Percentiles rank a stretch among this genome's conserved stretches.
phyloP scores from a whole-genome alignment of 495 filamentous ascomycete species.

The Pyronema omphalodes region DNA sequence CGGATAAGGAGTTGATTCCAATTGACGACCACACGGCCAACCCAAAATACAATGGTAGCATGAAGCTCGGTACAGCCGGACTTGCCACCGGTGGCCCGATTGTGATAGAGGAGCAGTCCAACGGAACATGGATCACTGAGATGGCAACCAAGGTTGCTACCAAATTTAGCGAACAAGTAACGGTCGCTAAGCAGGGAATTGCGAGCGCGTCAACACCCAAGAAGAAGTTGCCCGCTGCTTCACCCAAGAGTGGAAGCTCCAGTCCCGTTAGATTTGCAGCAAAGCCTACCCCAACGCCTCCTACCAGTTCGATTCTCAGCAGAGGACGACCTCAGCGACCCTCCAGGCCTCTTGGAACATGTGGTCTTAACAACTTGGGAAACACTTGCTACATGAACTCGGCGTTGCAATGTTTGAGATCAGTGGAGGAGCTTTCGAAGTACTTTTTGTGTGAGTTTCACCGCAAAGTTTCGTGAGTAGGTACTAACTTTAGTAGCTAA shows the following conservation, averaged over 20 bases:
- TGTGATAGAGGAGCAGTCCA: conserved; percentile 55
- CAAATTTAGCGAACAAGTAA: conserved; percentile 20
- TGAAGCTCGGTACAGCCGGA: conserved; percentile 42
- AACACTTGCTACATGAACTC: conserved; percentile 99
- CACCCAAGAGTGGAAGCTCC: conserved; percentile 23
- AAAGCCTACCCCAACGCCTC: background rate
- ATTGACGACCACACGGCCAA: conserved; percentile 56
- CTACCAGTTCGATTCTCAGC: conserved; percentile 33
- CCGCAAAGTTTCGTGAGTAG: conserved; percentile 2
- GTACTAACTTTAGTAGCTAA: conserved; percentile 32
- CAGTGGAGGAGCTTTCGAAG: conserved; percentile 72
- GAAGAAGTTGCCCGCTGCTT: conserved; percentile 8
- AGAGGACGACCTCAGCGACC: conserved; percentile 44
- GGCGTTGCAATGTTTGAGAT: conserved; percentile 79
- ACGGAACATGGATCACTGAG: conserved; percentile 45
- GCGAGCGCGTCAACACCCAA: conserved; percentile 5
- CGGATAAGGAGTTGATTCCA: conserved; percentile 48
- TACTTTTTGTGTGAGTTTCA: conserved; percentile 56
- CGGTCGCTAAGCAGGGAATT: conserved; percentile 26
- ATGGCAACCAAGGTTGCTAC: conserved; percentile 28
- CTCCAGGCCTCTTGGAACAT: conserved; percentile 49
- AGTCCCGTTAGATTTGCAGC: conserved; percentile 3
- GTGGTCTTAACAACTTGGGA: conserved; percentile 74
- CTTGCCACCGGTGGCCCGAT: conserved; percentile 49
- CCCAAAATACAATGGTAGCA: conserved; percentile 55